Evolutionary conservation across 1,139 yeast species (phyloP).

Genomic region (Pichia sp.): DNA sequence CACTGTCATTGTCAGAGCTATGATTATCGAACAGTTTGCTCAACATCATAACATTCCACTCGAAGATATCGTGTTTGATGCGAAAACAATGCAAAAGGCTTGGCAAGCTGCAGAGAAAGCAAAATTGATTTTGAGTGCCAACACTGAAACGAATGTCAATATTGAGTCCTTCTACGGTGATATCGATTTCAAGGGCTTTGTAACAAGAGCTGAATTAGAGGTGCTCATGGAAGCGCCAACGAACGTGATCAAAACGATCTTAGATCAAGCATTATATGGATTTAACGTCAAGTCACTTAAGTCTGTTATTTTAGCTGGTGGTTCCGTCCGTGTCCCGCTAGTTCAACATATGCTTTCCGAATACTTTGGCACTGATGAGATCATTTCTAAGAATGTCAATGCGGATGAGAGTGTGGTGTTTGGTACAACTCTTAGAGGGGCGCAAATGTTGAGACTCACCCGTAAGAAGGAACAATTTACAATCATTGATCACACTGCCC

Average conservation of each 20-base stretch:
- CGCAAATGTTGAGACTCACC: constrained; percentile 52
- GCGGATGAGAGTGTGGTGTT: constrained; percentile 94
- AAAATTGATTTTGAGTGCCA: constrained; percentile 80
- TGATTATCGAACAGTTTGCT: constrained; percentile 54
- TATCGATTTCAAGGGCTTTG: constrained; percentile 55
- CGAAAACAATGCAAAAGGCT: constrained; percentile 59
- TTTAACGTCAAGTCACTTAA: constrained; percentile 41
- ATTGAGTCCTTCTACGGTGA: constrained; percentile 69
- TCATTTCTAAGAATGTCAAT: constrained; percentile 79
- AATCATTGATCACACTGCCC: constrained; percentile 49
- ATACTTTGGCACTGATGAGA: constrained; percentile 42
- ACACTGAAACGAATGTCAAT: constrained; percentile 63
- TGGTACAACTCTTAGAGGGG: constrained; percentile 83
- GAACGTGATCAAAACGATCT: constrained; percentile 36
- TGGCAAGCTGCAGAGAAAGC: constrained; percentile 84
- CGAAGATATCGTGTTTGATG: constrained; percentile 32
- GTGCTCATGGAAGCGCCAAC: background rate
- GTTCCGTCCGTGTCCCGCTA: constrained; percentile 86
- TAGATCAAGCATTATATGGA: constrained; percentile 35
- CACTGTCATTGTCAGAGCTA: constrained; percentile 56
- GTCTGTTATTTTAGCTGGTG: constrained; percentile 83
- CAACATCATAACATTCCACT: constrained; percentile 20
- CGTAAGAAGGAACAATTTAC: constrained; percentile 53
- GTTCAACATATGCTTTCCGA: constrained; percentile 55
- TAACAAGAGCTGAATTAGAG: constrained; percentile 80